Conservation (phyloP, 2,329 filamentous ascomycete species). For the Cucurbitaria berberidis region DNA sequence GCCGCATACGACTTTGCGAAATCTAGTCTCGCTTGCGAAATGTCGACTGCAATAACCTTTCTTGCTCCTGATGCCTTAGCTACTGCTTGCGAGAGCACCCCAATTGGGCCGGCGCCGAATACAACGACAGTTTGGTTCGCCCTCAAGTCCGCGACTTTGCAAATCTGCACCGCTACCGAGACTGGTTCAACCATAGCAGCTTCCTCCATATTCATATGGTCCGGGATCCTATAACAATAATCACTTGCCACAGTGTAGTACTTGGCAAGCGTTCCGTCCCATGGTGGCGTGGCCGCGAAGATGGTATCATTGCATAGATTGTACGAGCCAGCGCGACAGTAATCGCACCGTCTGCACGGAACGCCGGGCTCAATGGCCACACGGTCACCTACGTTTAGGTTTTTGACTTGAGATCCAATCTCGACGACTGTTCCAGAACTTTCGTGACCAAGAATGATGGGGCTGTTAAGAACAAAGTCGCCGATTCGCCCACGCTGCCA, state of each 20-base stretch:
- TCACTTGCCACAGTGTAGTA: slow-evolving; percentile 32
- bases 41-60: slow-evolving; percentile 27
- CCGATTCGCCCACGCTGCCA: slow-evolving; percentile 35
- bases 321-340: slow-evolving; percentile 24
- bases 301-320: slow-evolving; percentile 32
- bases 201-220: slow-evolving; percentile 31
- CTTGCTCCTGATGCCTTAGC: slow-evolving; percentile 27
- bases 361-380: slow-evolving; percentile 39
- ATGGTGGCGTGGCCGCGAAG: slow-evolving; percentile 34
- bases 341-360: slow-evolving; percentile 26
- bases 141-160: slow-evolving; percentile 19
- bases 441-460: slow-evolving; percentile 39
- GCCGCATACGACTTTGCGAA: slow-evolving; percentile 30
- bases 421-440: slow-evolving; percentile 31
- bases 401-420: slow-evolving; percentile 29
- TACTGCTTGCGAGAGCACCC: slow-evolving; percentile 31
- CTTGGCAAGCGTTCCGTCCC: slow-evolving; percentile 33
- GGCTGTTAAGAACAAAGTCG: slow-evolving; percentile 26
- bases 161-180: slow-evolving; percentile 32
- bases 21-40: slow-evolving; percentile 21
- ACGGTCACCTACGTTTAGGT: slow-evolving; percentile 31
- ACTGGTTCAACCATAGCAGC: slow-evolving; percentile 37
- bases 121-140: slow-evolving; percentile 12
- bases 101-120: slow-evolving; percentile 15
- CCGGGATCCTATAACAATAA: slow-evolving; percentile 35